Evolutionary conservation across 2,329 filamentous ascomycete genomes (phyloP).

Genomic region (Hypoxylon sp.): DNA sequence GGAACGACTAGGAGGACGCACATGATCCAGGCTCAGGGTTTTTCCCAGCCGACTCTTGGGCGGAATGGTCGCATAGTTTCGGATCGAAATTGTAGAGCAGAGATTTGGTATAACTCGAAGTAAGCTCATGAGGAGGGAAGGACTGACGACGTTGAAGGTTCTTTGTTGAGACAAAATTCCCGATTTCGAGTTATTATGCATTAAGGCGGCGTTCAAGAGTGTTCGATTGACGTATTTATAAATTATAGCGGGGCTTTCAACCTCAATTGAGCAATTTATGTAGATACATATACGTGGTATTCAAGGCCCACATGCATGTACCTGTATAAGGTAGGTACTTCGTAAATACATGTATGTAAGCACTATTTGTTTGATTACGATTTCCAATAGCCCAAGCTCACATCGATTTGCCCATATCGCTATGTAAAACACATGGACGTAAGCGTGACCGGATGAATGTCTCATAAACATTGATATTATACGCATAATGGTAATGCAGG

Average conservation of each 20-base stretch:
- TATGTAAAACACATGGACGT: background rate
- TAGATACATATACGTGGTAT: background rate
- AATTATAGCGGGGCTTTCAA: background rate
- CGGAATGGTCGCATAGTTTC: constrained; percentile 57
- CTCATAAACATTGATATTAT: background rate
- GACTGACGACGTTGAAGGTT: background rate
- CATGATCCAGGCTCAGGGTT: constrained; percentile 71
- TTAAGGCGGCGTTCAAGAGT: background rate
- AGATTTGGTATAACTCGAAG: constrained; percentile 39
- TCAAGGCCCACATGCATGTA: no score
- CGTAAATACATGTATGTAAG: background rate
- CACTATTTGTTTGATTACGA: background rate
- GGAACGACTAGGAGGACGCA: constrained; percentile 54
- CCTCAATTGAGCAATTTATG: background rate
- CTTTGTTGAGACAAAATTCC: constrained; percentile 24
- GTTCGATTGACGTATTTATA: background rate
- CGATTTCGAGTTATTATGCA: constrained; percentile 12
- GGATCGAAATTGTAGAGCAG: constrained; percentile 46
- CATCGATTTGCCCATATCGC: background rate
- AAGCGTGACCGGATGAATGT: background rate
- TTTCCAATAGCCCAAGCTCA: background rate
- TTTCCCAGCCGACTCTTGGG: constrained; percentile 58
- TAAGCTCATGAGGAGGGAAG: constrained; percentile 44
- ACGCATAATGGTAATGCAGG: constrained; percentile 23
- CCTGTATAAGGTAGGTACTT: no score